phyloP scores from a whole-genome alignment of 768 basidiomycete genomes.

The Boletus rufocinnamomeus region DNA sequence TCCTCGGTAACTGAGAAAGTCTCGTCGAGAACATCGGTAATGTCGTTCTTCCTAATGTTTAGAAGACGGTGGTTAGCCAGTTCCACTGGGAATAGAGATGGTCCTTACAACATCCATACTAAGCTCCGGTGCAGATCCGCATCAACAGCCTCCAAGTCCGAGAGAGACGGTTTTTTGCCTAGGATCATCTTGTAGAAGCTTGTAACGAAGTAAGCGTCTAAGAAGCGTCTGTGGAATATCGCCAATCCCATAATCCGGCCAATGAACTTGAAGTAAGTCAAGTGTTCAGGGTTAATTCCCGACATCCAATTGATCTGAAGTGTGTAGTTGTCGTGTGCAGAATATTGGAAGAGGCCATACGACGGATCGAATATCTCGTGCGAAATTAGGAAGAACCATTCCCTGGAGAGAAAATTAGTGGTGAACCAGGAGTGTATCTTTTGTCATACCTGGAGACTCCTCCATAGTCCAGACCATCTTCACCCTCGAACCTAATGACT shows the following conservation, averaged over 20 bases:
- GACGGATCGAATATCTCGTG: constrained; percentile 83
- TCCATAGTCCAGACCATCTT: constrained; percentile 79
- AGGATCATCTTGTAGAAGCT: constrained; percentile 83
- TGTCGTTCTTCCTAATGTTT: constrained; percentile 64
- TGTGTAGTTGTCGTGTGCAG: constrained; percentile 77
- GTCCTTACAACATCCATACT: constrained; percentile 71
- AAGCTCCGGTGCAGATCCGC: constrained; percentile 69
- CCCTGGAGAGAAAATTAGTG: constrained; percentile 43
- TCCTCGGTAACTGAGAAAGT: constrained; percentile 73
- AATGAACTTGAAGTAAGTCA: constrained; percentile 82
- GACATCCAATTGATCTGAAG: constrained; percentile 79
- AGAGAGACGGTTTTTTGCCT: constrained; percentile 56
- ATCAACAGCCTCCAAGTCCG: constrained; percentile 71
- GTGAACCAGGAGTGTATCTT: neutral
- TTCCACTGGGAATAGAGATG: neutral
- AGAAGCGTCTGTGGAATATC: constrained; percentile 75
- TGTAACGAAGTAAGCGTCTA: constrained; percentile 78
- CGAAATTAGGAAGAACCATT: constrained; percentile 86
- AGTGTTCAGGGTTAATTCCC: constrained; percentile 73
- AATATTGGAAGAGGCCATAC: constrained; percentile 82
- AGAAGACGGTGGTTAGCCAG: constrained; percentile 3
- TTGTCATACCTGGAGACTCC: constrained; percentile 65
- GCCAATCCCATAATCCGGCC: constrained; percentile 73
- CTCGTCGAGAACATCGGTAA: constrained; percentile 73
- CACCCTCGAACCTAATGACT: constrained; percentile 76